Percentiles rank a stretch among this genome's conserved stretches.
Conservation (phyloP, 306 rosid genomes). For the Fragaria iinumae region DNA sequence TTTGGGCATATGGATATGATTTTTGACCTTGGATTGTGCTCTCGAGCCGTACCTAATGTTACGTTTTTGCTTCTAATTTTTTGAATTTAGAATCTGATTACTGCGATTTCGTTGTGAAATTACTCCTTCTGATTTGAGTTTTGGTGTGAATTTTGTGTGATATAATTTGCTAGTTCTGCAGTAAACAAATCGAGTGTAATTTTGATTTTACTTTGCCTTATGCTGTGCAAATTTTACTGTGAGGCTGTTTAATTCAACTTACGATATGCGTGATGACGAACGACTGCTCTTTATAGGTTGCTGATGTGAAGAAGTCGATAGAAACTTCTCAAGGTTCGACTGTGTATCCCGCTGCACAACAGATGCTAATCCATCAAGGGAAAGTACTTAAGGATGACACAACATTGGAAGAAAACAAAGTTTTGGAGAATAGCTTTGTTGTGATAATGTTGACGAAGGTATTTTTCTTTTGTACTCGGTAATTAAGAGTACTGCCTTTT, state of each 20-base stretch:
- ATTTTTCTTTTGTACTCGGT: neutral
- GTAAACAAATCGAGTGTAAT: neutral
- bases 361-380: conserved; percentile 95
- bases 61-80: neutral
- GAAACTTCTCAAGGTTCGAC: conserved; percentile 73
- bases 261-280: neutral
- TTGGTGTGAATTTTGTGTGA: neutral
- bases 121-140: neutral
- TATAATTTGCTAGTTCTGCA: neutral
- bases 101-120: neutral
- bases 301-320: conserved; percentile 78
- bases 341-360: conserved; percentile 82
- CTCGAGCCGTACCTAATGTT: neutral
- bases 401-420: conserved; percentile 79
- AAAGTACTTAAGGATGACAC: conserved; percentile 82
- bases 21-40: neutral
- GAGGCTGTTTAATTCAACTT: neutral
- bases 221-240: neutral
- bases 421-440: conserved; percentile 79
- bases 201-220: neutral
- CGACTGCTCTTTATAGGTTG: conserved; percentile 46
- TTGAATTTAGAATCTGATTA: conserved; percentile 4
- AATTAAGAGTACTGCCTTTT: neutral
- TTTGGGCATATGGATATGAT: conserved; percentile 1
- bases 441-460: conserved; percentile 96